phyloP scores from a whole-genome alignment of 2,329 filamentous ascomycete species.

The Stagonosporopsis cucurbitacearum region DNA sequence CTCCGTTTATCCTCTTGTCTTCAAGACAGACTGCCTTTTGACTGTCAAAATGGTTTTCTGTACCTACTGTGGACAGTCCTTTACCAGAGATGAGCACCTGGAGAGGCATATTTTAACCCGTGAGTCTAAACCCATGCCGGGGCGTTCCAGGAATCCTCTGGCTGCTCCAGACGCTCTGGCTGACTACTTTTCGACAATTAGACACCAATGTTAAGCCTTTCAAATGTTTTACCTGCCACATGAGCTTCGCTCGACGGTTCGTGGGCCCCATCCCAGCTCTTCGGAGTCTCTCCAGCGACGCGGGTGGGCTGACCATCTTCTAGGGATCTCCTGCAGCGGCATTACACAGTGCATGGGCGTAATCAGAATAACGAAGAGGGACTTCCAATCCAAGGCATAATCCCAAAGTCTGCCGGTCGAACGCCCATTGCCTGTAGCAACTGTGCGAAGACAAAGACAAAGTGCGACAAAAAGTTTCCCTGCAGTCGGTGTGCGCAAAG shows the following conservation, averaged over 20 bases:
- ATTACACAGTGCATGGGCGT: slow-evolving; percentile 60
- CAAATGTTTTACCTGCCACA: slow-evolving; percentile 62
- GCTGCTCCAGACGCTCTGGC: background rate
- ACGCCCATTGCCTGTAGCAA: slow-evolving; percentile 62
- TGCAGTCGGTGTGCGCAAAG: slow-evolving; percentile 59
- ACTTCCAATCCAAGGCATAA: slow-evolving; percentile 57
- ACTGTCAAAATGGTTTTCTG: slow-evolving; percentile 57
- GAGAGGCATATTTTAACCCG: slow-evolving; percentile 61
- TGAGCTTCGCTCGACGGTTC: slow-evolving; percentile 61
- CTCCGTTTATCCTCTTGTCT: slow-evolving; percentile 3
- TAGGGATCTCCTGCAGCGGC: slow-evolving; percentile 59
- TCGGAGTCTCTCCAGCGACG: background rate
- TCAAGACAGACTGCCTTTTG: slow-evolving; percentile 1
- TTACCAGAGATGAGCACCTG: slow-evolving; percentile 60
- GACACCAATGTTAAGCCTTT: slow-evolving; percentile 63
- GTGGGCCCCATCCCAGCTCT: slow-evolving; percentile 26
- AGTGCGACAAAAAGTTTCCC: slow-evolving; percentile 63
- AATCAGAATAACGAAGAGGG: slow-evolving; percentile 58
- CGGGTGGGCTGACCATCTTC: slow-evolving; percentile 20
- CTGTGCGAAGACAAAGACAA: slow-evolving; percentile 62
- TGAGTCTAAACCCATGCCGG: slow-evolving; percentile 36
- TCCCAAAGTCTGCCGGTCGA: slow-evolving; percentile 59
- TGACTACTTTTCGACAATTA: slow-evolving; percentile 28
- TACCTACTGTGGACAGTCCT: slow-evolving; percentile 61
- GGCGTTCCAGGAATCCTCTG: background rate